A percentile compares a stretch with the other conserved stretches of the same genome.
Evolutionary conservation across 371 early-diverging fungal species (phyloP).

Genomic region (Mucor plumbeus): DNA sequence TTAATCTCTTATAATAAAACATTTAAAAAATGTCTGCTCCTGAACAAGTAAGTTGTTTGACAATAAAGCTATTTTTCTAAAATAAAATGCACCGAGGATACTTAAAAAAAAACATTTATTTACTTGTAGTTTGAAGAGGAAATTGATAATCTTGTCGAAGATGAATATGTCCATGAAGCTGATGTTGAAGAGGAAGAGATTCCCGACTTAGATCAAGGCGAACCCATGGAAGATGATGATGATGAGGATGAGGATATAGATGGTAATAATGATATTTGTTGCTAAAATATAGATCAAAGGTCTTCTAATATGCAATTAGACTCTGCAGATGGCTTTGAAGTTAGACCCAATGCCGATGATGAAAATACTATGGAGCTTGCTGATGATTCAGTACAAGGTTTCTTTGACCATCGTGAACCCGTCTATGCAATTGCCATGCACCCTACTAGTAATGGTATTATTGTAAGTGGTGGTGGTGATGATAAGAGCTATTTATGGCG

Average conservation of each 20-base stretch:
- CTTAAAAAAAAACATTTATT: background rate
- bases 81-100: background rate
- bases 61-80: background rate
- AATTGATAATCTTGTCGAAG: constrained; percentile 51
- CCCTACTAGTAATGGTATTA: constrained; percentile 72
- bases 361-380: constrained; percentile 69
- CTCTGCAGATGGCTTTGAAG: constrained; percentile 35
- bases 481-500: constrained; percentile 93
- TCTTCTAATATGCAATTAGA: background rate
- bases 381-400: constrained; percentile 93
- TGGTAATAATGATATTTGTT: constrained; percentile 7
- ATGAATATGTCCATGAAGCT: constrained; percentile 44
- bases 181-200: constrained; percentile 44
- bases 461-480: constrained; percentile 91
- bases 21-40: constrained; percentile 19
- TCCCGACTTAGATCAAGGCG: constrained; percentile 50
- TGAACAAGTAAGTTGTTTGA: constrained; percentile 12
- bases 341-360: constrained; percentile 54
- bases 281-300: background rate
- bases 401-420: constrained; percentile 90
- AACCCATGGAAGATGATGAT: constrained; percentile 50
- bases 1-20: background rate
- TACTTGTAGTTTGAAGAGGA: constrained; percentile 18
- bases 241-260: constrained; percentile 36
- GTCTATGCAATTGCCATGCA: constrained; percentile 89